These are phyloP conservation scores for Emydomyces testavorans DNA, from an alignment of 2,329 filamentous ascomycete genomes.

Conservation along the genomic window DNA sequence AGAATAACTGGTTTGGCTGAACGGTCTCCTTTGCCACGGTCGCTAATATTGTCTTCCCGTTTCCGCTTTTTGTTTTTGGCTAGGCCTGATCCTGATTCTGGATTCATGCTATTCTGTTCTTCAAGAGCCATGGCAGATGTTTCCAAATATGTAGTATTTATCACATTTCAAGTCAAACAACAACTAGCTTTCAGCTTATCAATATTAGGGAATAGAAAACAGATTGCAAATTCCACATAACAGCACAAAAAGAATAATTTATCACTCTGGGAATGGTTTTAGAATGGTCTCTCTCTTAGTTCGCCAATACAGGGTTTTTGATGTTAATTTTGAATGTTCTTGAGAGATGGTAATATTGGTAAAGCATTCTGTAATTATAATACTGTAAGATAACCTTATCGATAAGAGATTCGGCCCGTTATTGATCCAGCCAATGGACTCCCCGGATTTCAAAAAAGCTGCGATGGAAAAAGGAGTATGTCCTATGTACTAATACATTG, in stretches of 20 bases:
- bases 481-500: too few species aligned
- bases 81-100: not conserved
- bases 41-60: conserved; percentile 20
- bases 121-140: not conserved
- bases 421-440: not conserved
- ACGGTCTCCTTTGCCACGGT: conserved; percentile 9
- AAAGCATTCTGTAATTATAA: conserved; percentile 4
- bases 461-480: not conserved
- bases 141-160: not conserved
- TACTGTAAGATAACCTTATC: conserved; percentile 1
- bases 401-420: not conserved
- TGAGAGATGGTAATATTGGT: too few species aligned
- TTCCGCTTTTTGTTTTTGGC: conserved; percentile 28
- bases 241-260: too few species aligned
- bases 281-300: too few species aligned
- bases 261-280: too few species aligned
- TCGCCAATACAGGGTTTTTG: too few species aligned
- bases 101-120: not conserved
- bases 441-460: not conserved
- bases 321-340: too few species aligned
- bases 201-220: too few species aligned
- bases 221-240: too few species aligned
- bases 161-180: not conserved
- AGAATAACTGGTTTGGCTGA: conserved; percentile 10
- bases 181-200: too few species aligned